Base-by-base conservation (phyloP, 768 basidiomycete species). In the Zangia roseola region DNA sequence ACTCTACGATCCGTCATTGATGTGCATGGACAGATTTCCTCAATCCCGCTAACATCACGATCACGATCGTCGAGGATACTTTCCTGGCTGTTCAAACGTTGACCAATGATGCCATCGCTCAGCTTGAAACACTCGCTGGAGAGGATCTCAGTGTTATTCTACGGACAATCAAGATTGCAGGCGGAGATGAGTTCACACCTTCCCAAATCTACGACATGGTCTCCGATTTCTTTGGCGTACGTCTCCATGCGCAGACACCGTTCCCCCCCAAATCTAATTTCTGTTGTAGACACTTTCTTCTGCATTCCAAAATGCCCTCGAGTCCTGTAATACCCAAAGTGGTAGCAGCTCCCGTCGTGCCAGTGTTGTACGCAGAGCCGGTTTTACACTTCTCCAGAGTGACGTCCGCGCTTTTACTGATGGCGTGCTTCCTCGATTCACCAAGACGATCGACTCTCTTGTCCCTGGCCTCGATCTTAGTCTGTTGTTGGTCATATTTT, bases 91-190 rank as follows among this genome's bases (percentile, higher is more conserved):
- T 73, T 50, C 55, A 63, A 46, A 39, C 8, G 16, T 23, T 58
- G 21, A 40, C 72, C 26, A 43, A 44, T 12, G 49, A 26, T n/a
- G 67, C 65, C 5, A 25, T 66, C 40, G 23, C 41, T 24, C 21
- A 54, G 12, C 51, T 74, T 24, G 21, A 68, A 33, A 55, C n/a
- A 8, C 65, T 74, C 43, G 52, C 52, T 35, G 64, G 63, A 28
- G 24, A 52, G 30, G 51, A 61, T 1, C 6, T 47, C 2, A 49
- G 47, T 5, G 52, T 60, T 10, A 60, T 74, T 49, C 47, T 71
- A 46, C 56, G 54, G 4, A 35, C 57, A 19, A 53, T 52, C 24
- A 47, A 56, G 2, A 64, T 57, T 20, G n/a, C n/a, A n/a, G 31
- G 14, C 14, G 52, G 51, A 9, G 62, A 49, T 6, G 25, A 43